A percentile compares a stretch with the other conserved stretches of the same genome.
Conservation (phyloP, 2,329 filamentous ascomycete genomes). For the Emmonsiellopsis sp. region DNA sequence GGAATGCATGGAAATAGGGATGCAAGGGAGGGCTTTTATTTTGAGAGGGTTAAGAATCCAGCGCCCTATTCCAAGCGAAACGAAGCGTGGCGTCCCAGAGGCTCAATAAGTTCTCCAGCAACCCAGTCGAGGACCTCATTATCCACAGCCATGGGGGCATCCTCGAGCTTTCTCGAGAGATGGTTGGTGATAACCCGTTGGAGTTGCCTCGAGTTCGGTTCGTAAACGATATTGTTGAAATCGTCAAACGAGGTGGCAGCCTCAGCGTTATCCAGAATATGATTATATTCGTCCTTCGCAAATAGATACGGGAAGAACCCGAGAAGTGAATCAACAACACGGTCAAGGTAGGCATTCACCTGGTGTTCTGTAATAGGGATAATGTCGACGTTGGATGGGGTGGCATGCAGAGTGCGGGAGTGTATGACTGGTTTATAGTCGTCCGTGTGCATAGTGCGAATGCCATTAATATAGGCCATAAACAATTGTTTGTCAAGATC, state of each 20-base stretch:
- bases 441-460: slow-evolving; percentile 26
- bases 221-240: slow-evolving; percentile 7
- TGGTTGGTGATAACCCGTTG: slow-evolving; percentile 26
- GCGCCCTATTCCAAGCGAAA: not conserved
- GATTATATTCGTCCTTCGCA: slow-evolving; percentile 25
- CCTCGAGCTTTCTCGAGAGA: slow-evolving; percentile 23
- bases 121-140: slow-evolving; percentile 32
- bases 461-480: slow-evolving; percentile 33
- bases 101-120: slow-evolving; percentile 20
- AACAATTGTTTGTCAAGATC: slow-evolving; percentile 31
- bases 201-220: slow-evolving; percentile 13
- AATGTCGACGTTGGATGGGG: not conserved
- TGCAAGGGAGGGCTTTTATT: not conserved
- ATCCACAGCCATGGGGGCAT: slow-evolving; percentile 21
- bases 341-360: slow-evolving; percentile 25
- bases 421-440: slow-evolving; percentile 26
- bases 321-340: slow-evolving; percentile 28
- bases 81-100: slow-evolving; percentile 7
- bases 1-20: not conserved
- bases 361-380: slow-evolving; percentile 4
- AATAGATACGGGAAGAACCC: slow-evolving; percentile 33
- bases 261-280: slow-evolving; percentile 18
- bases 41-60: not conserved
- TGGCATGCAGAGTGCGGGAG: slow-evolving; percentile 14
- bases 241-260: slow-evolving; percentile 10